Evolutionary conservation across 768 basidiomycete species (phyloP).

Genomic region (Candolleomyces efflorescens): DNA sequence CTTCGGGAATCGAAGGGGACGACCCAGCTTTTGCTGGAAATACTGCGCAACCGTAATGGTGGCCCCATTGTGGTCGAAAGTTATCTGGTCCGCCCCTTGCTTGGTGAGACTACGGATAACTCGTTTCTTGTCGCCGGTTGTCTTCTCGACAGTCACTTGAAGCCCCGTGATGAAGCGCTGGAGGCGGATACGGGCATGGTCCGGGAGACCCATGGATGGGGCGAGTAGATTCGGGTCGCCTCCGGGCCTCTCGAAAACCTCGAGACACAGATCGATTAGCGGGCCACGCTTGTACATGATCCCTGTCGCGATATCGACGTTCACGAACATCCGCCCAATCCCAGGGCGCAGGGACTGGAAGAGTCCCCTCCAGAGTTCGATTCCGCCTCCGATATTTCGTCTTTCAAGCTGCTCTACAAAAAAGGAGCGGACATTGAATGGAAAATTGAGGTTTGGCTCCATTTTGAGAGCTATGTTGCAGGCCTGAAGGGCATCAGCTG

Average conservation of each 20-base stretch:
- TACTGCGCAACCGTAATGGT: slow-evolving; percentile 40
- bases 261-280: slow-evolving; percentile 51
- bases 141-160: slow-evolving; percentile 22
- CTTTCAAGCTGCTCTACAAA: slow-evolving; percentile 52
- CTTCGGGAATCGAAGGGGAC: slow-evolving; percentile 40
- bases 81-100: slow-evolving; percentile 42
- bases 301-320: slow-evolving; percentile 75
- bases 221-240: slow-evolving; percentile 25
- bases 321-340: slow-evolving; percentile 59
- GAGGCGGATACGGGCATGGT: slow-evolving; percentile 44
- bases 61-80: slow-evolving; percentile 47
- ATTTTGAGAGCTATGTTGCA: slow-evolving; percentile 74
- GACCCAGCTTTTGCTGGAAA: slow-evolving; percentile 17
- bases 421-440: slow-evolving; percentile 73
- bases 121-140: slow-evolving; percentile 31
- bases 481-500: slow-evolving; percentile 37
- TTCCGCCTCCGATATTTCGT: slow-evolving; percentile 51
- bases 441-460: slow-evolving; percentile 63
- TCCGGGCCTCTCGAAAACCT: background rate
- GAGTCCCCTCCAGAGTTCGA: slow-evolving; percentile 75
- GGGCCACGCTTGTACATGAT: slow-evolving; percentile 69
- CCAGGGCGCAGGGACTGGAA: slow-evolving; percentile 77
- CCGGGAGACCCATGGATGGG: slow-evolving; percentile 38
- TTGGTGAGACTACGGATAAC: slow-evolving; percentile 52
- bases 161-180: slow-evolving; percentile 33